Conservation (phyloP, 306 rosid genomes). For the Vicia faba region DNA sequence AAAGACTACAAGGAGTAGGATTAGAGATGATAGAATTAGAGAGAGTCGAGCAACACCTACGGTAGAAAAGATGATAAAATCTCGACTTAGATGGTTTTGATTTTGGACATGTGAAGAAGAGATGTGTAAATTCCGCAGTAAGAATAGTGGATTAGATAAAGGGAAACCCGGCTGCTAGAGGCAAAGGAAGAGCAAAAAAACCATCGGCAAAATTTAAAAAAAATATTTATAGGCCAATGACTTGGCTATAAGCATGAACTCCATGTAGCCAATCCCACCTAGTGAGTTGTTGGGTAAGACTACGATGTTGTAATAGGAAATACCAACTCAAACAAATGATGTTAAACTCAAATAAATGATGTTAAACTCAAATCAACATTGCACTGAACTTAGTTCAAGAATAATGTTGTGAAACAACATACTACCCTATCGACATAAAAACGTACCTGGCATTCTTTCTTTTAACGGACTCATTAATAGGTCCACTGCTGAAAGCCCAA, state of each 20-base stretch:
- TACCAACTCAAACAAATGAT: conserved; percentile 17
- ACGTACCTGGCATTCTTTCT: conserved; percentile 81
- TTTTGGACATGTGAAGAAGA: background rate
- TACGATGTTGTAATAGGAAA: background rate
- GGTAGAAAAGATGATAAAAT: background rate
- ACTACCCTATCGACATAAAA: background rate
- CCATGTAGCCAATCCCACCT: background rate
- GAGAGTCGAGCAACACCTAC: background rate
- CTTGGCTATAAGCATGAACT: background rate
- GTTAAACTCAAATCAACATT: conserved; percentile 16
- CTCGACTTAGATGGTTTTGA: background rate
- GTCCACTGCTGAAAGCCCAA: conserved; percentile 98
- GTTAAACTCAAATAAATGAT: too few relatives aligned
- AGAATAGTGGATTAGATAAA: background rate
- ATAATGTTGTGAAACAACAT: conserved; percentile 11
- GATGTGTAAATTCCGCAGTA: too few relatives aligned
- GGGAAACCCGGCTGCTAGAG: background rate
- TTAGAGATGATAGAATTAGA: background rate
- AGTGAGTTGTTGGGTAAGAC: background rate
- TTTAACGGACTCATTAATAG: conserved; percentile 68
- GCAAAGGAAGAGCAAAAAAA: background rate
- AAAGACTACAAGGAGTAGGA: background rate
- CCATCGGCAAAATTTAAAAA: background rate
- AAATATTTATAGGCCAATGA: background rate
- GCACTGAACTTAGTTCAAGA: background rate